Base-by-base conservation (phyloP, 2,329 filamentous ascomycete genomes). In the Aspergillus pseudoviridinutans region DNA sequence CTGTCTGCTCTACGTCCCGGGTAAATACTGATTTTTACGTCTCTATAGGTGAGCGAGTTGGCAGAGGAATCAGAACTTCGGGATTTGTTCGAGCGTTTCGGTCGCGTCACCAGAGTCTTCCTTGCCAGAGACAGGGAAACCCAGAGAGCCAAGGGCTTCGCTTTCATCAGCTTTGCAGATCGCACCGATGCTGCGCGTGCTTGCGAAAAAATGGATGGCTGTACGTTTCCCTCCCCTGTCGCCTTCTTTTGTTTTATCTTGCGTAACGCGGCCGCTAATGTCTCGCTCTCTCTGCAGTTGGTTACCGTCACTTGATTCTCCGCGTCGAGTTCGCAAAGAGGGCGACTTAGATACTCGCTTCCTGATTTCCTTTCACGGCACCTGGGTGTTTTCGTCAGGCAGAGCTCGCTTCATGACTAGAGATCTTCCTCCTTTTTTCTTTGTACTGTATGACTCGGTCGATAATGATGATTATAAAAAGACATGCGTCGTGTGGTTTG, bases 181-280 rank as follows among this genome's bases (percentile, higher is more conserved):
- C 84, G 94, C 67, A 78, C 82, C 66, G 94, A 99, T 77, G 94
- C 94, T 66, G 90, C 90, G 68, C 90, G 89, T 80, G 94, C 94
- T 44, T 96, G 91, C 80, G 88, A 89, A 80, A 97, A 96, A 85
- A 93, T 99, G 91, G 94, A 99, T 78, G 94, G 94, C 71, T 97
- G 81, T 84, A 80, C 76, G 82, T 81, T 61, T 42, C 50, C 27
- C 20, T 42, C 42, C 38, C 25, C 29, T 35, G 58, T 54, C 8
- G 14, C 41, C 47, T 17, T 57, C 47, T 42, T 54, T 41, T n/a
- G 24, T 42, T 41, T 29, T 17, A 54, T 22, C 25, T 27, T 24
- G 20, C 14, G 24, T 8, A 52, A 49, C 24, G 24, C 51, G 35
- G 55, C 42, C 56, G 38, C 71, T 72, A 66, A 74, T 60, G 24